These are phyloP conservation scores for Ettlia oleoabundans DNA, from an alignment of 139 green algal genomes.

Conservation along the genomic window DNA sequence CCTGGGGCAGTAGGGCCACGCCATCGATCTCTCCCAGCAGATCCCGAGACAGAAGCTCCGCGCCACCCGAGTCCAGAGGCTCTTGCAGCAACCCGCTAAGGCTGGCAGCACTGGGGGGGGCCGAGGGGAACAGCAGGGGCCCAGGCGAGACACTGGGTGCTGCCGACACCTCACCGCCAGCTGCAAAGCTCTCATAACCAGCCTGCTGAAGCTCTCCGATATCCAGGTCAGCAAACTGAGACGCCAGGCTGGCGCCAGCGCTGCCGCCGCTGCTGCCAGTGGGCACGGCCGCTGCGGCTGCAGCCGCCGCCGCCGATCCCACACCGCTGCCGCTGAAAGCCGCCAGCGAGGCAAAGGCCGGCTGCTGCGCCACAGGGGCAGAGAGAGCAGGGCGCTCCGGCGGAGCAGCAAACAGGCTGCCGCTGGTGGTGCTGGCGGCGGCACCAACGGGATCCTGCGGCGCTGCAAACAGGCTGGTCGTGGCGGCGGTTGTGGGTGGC, in stretches of 20 bases:
- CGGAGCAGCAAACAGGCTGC: slow-evolving; percentile 1
- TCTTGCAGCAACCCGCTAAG: background rate
- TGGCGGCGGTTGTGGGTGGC: too few species aligned
- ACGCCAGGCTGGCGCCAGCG: slow-evolving; percentile 1
- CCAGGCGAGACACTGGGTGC: background rate
- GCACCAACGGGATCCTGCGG: too few species aligned
- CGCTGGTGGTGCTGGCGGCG: background rate
- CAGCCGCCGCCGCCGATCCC: background rate
- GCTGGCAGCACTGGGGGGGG: background rate
- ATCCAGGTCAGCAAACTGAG: slow-evolving; percentile 31
- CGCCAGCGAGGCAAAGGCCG: slow-evolving; percentile 18
- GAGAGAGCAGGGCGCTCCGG: too few species aligned
- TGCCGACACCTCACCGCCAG: background rate
- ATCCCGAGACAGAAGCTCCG: slow-evolving; percentile 37
- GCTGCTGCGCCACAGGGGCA: slow-evolving; percentile 22
- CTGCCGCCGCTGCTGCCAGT: background rate
- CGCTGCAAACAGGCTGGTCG: background rate
- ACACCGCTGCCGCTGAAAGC: background rate
- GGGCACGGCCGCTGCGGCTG: background rate
- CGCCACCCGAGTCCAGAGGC: background rate
- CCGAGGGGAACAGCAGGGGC: background rate
- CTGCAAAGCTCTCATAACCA: slow-evolving; percentile 26
- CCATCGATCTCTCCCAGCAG: slow-evolving; percentile 47
- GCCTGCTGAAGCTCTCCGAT: slow-evolving; percentile 31
- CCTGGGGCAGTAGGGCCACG: too few species aligned